Percentiles rank a stretch among this genome's conserved stretches.
Evolutionary conservation across 805 yeast species (phyloP).

Genomic region (Starmerella bombi): DNA sequence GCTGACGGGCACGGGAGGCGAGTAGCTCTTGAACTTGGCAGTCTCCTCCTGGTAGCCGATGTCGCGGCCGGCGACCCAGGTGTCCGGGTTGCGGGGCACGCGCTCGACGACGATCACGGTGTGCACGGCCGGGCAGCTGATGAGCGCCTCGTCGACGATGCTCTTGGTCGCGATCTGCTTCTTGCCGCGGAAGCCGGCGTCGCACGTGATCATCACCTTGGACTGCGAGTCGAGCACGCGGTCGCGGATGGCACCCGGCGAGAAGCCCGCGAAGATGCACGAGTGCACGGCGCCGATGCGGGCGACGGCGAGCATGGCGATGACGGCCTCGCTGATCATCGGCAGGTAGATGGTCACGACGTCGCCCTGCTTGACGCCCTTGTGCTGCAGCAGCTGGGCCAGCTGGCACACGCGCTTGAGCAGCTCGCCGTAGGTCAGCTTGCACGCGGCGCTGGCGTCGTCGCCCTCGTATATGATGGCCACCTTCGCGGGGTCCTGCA

Average conservation of each 20-base stretch:
- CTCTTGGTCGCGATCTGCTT: slow-evolving; percentile 83
- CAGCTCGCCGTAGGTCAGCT: slow-evolving; percentile 74
- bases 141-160: slow-evolving; percentile 88
- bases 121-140: slow-evolving; percentile 52
- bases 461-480: slow-evolving; percentile 81
- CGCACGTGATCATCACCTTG: slow-evolving; percentile 80
- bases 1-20: slow-evolving; percentile 75
- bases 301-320: slow-evolving; percentile 85
- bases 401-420: slow-evolving; percentile 71
- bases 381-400: slow-evolving; percentile 66
- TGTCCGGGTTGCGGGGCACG: slow-evolving; percentile 49
- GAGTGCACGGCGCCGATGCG: slow-evolving; percentile 95
- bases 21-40: slow-evolving; percentile 66
- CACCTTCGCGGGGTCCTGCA: slow-evolving; percentile 63
- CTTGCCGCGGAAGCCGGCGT: slow-evolving; percentile 82
- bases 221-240: slow-evolving; percentile 81
- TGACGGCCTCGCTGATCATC: slow-evolving; percentile 93
- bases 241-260: slow-evolving; percentile 83
- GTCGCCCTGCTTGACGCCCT: slow-evolving; percentile 91
- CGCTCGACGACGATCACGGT: slow-evolving; percentile 81
- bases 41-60: slow-evolving; percentile 92
- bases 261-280: slow-evolving; percentile 93
- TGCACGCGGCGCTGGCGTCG: slow-evolving; percentile 59
- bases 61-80: slow-evolving; percentile 58
- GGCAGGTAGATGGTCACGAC: slow-evolving; percentile 94